phyloP scores from a whole-genome alignment of 164 flowering plant species.

The Stephania japonica region DNA sequence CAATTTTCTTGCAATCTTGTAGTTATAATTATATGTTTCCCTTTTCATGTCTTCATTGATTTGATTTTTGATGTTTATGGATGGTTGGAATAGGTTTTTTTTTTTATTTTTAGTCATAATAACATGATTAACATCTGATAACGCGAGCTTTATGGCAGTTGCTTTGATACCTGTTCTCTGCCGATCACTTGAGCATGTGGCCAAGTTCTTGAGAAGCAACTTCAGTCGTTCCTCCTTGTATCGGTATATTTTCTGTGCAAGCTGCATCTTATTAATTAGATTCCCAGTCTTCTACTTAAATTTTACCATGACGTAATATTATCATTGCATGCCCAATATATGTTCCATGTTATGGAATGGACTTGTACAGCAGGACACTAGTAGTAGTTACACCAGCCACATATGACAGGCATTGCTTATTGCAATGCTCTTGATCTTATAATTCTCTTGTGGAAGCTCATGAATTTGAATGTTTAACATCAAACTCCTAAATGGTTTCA shows the following conservation, averaged over 20 bases:
- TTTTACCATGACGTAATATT: not conserved
- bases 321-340: too few relatives aligned
- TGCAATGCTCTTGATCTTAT: not conserved
- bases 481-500: not conserved
- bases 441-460: not conserved
- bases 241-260: conserved; percentile 39
- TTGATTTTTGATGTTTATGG: not conserved
- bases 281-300: not conserved
- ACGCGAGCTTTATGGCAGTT: conserved; percentile 48
- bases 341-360: too few relatives aligned
- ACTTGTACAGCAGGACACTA: too few relatives aligned
- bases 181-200: conserved; percentile 72
- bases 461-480: not conserved
- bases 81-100: not conserved
- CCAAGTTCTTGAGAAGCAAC: conserved; percentile 84
- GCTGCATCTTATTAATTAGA: not conserved
- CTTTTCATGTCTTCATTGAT: not conserved
- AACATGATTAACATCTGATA: conserved; percentile 4
- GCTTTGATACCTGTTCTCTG: conserved; percentile 87
- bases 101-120: not conserved
- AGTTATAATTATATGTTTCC: not conserved
- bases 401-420: not conserved
- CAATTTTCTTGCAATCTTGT: not conserved
- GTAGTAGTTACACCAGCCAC: not conserved
- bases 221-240: conserved; percentile 73